Base-by-base conservation (phyloP, 129 eudicot species). In the Pittosporum tobira region DNA sequence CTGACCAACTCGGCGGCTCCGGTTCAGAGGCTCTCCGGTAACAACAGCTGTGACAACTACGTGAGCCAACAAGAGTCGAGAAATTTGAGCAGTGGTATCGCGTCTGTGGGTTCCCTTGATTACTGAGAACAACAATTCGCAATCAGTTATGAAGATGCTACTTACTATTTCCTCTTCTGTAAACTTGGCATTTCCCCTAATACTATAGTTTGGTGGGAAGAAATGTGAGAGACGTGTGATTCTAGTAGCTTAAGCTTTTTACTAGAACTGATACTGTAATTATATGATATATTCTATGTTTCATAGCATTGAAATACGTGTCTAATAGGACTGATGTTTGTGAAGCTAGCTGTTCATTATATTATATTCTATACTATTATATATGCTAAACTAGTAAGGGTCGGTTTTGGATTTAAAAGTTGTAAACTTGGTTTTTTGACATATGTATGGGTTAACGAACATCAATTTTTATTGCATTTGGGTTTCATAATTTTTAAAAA, bases 51-150 rank as follows among this genome's bases (percentile, higher is more conserved):
- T 12, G 77, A 74, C 71, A 70, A 79, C 28, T 61, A 80, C 28
- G 63, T 66, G 37, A 73, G 62, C 38, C 75, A 64, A 3, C 85
- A 79, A 67, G 83, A 74, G 57, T 69, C 81, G 16, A 69, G 74
- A 69, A 76, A 69, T 69, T 60, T 67, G 67, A 60, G 80, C 53
- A 70, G 62, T 20, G 83, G 91, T 52, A 71, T 88, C 68, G 66
- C 94, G 4, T 84, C 94, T 15, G 84, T 81, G 23, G 80, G 91
- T 52, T 77, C 88, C 1, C 79, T 79, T 42, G 93, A 89, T 56
- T 89, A 77, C 83, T 85, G 66, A 82, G n/a, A n/a, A n/a, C n/a
- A 54, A 49, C 28, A 19, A 21, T 20, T 52, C 34, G n/a, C n/a
- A 47, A 57, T 47, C 37, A 50, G 71, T 26, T 57, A 55, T 48